Evolutionary conservation across 2,329 filamentous ascomycete species (phyloP), one percentile per base, ranked within the genome.

Genomic region (Botrytis fragariae): DNA sequence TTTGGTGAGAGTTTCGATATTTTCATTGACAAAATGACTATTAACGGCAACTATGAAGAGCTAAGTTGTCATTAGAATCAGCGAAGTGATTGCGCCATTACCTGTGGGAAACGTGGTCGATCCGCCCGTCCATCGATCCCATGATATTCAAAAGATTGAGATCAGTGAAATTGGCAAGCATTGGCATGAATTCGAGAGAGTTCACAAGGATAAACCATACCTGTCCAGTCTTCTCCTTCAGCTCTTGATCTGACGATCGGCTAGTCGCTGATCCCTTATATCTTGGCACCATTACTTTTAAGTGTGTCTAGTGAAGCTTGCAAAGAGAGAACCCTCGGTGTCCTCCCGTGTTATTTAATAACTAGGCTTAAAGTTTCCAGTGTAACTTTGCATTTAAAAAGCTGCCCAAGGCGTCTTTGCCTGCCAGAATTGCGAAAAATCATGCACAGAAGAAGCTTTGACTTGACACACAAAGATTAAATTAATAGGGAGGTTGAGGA

Each of bases 11-110:
- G 79, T 82, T 74, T 83, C 84, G 75, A 85, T 83, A 72, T 84
- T 81, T 20, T 81, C 77, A 72, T 80, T 84, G 9, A 81, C 80
- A 10, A 79, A 79, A 60, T 81, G 78, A 60, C 82, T 83, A 73
- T 84, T 77, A 59, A 85, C 85, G 35, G 83, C 83, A 74, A 84
- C 82, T 57, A 83, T 82, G 72, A 85, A 84, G 62, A 84, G 81
- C 83, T 85, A 20, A 25, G 1, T 57, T 25, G 0, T 7, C 35
- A 32, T n/a, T 60, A 25, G 22, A 69, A 22, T 57, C 37, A 69
- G 37, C 20, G 6, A 32, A 25, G 14, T 32, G 32, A 37, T 29
- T 51, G 57, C 12, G 25, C 25, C 25, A 42, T 57, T 8, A n/a
- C 35, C 35, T 54, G 12, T 29, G 9, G 48, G 25, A 29, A 42